Percentiles rank a stretch among this genome's conserved stretches.
Evolutionary conservation across 768 basidiomycete genomes (phyloP).

Genomic region (Kwoniella dendrophila): DNA sequence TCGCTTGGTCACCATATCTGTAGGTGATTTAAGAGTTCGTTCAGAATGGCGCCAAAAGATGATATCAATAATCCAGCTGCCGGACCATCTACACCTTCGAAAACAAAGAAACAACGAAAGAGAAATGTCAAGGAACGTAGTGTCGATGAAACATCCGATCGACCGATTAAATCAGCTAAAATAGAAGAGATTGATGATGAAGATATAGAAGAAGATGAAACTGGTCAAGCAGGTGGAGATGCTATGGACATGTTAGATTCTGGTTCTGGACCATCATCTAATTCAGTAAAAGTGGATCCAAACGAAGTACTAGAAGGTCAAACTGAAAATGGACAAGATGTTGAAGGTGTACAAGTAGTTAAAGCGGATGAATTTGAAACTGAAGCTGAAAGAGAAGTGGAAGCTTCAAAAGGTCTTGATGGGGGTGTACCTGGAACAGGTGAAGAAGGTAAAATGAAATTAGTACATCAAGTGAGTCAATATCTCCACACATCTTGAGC

Average conservation of each 20-base stretch:
- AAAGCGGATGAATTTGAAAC: slow-evolving; percentile 93
- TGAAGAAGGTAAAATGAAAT: slow-evolving; percentile 55
- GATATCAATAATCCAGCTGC: slow-evolving; percentile 5
- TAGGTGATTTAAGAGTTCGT: background rate
- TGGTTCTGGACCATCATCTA: background rate
- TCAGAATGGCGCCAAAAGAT: background rate
- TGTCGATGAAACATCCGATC: slow-evolving; percentile 17
- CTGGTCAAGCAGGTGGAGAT: slow-evolving; percentile 17
- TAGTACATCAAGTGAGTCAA: slow-evolving; percentile 54
- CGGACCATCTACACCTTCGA: slow-evolving; percentile 25
- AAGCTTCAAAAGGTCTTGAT: slow-evolving; percentile 81
- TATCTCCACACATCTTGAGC: no score
- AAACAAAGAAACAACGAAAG: slow-evolving; percentile 22
- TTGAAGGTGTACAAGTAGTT: slow-evolving; percentile 63
- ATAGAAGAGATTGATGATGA: slow-evolving; percentile 27
- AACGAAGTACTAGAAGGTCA: slow-evolving; percentile 25
- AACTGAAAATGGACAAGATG: slow-evolving; percentile 21
- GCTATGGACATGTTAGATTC: slow-evolving; percentile 31
- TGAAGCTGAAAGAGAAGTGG: slow-evolving; percentile 87
- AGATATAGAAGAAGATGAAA: slow-evolving; percentile 34
- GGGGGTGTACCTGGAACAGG: slow-evolving; percentile 60
- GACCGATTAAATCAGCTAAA: slow-evolving; percentile 27
- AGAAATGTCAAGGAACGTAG: slow-evolving; percentile 20
- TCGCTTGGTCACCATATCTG: background rate
- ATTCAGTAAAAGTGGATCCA: slow-evolving; percentile 13